Conservation (phyloP, 2,329 filamentous ascomycete species). For the Lasiodiplodia theobromae region DNA sequence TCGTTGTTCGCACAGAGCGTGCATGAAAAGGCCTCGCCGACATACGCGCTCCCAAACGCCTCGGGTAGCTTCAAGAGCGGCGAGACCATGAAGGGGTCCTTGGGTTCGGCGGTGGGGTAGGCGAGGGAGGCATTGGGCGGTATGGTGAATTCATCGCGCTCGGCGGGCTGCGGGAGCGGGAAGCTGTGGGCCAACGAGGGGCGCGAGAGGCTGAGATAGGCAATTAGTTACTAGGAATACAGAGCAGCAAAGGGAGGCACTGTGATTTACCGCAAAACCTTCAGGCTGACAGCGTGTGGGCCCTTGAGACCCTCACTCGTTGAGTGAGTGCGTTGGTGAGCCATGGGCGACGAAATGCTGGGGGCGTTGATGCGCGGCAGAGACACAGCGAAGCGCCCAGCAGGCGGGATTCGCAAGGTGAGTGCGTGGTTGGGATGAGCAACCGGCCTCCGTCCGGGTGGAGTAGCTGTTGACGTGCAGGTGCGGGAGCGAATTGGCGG, state of each 20-base stretch:
- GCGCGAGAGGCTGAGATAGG: constrained; percentile 74
- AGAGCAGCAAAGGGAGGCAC: background rate
- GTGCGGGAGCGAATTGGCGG: constrained; percentile 20
- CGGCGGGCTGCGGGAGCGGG: constrained; percentile 62
- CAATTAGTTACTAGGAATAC: constrained; percentile 1
- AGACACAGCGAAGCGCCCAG: background rate
- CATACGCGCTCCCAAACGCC: constrained; percentile 92
- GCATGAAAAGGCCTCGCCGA: constrained; percentile 93
- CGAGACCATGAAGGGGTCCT: constrained; percentile 63
- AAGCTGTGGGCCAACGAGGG: constrained; percentile 78
- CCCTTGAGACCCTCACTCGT: constrained; percentile 48
- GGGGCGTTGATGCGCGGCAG: background rate
- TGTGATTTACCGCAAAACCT: constrained; percentile 79
- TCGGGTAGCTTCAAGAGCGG: constrained; percentile 81
- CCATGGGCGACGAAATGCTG: constrained; percentile 37
- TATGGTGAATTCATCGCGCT: constrained; percentile 56
- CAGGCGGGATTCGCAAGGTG: constrained; percentile 6
- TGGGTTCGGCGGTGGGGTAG: constrained; percentile 63
- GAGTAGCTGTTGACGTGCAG: constrained; percentile 25
- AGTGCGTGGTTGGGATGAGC: constrained; percentile 6
- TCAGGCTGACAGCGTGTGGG: constrained; percentile 84
- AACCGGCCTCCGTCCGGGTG: constrained; percentile 7
- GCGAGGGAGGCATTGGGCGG: constrained; percentile 74
- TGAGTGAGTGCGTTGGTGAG: constrained; percentile 49
- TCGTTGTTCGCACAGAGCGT: constrained; percentile 98